phyloP scores from a whole-genome alignment of 192 early-diverging fungal genomes.

The Mortierella antarctica region DNA sequence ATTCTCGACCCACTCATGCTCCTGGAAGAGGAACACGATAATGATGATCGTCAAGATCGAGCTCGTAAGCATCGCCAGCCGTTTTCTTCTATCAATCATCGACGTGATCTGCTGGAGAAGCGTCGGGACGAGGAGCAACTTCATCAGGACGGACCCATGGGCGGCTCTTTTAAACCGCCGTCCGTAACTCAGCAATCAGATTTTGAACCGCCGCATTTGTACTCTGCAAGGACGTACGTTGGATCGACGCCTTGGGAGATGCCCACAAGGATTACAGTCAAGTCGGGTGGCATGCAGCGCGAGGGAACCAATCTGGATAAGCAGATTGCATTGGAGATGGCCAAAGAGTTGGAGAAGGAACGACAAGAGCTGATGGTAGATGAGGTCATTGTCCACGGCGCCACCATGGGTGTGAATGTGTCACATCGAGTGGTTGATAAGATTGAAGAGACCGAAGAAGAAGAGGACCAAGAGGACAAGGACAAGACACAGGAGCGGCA shows the following conservation, averaged over 20 bases:
- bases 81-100: conserved; percentile 44
- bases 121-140: conserved; percentile 5
- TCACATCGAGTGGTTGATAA: conserved; percentile 2
- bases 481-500: not conserved
- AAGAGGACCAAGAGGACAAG: conserved; percentile 16
- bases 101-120: conserved; percentile 29
- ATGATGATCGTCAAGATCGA: conserved; percentile 33
- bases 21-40: conserved; percentile 49
- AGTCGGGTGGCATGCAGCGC: conserved; percentile 36
- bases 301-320: conserved; percentile 40
- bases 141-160: not conserved
- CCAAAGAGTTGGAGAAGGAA: conserved; percentile 42
- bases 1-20: conserved; percentile 49
- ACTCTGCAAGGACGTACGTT: conserved; percentile 42
- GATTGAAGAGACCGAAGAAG: conserved; percentile 21
- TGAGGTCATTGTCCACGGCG: not conserved
- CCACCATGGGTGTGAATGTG: too few relatives aligned
- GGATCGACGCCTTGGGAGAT: conserved; percentile 51
- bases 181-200: conserved; percentile 10
- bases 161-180: not conserved
- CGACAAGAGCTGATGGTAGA: conserved; percentile 13
- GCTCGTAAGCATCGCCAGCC: conserved; percentile 22
- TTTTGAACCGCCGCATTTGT: conserved; percentile 52
- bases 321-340: conserved; percentile 48
- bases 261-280: conserved; percentile 45